These are phyloP conservation scores for Aspergillus sergii DNA, from an alignment of 2,329 filamentous ascomycete species.

Conservation along the genomic window DNA sequence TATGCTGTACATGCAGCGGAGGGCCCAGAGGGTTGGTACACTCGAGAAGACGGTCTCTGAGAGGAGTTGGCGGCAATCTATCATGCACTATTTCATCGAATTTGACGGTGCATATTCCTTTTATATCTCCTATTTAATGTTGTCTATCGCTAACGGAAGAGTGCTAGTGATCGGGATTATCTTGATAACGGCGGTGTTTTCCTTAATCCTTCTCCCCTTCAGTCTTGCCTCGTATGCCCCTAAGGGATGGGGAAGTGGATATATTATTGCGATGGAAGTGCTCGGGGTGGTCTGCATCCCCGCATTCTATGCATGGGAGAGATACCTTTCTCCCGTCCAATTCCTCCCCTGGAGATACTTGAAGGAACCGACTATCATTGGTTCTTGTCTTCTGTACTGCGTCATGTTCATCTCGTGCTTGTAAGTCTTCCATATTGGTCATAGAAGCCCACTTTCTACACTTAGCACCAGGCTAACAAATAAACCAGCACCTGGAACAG, in stretches of 20 bases:
- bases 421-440: neutral
- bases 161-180: neutral
- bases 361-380: neutral
- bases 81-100: neutral
- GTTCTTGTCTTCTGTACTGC: neutral
- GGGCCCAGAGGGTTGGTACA: neutral
- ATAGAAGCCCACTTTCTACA: neutral
- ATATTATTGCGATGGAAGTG: neutral
- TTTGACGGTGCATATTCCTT: neutral
- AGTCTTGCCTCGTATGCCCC: neutral
- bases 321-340: neutral
- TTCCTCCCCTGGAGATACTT: neutral
- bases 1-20: neutral
- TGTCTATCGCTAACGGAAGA: rapidly evolving
- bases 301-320: neutral
- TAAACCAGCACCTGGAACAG: neutral
- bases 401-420: constrained; percentile 4
- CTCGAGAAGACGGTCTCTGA: neutral
- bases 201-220: constrained; percentile 3
- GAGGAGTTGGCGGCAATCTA: neutral
- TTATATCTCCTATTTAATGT: too few species aligned
- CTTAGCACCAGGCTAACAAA: neutral
- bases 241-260: neutral
- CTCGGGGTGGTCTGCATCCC: neutral
- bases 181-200: constrained; percentile 1